These are phyloP conservation scores for Eucalyptus dawsonii DNA, from an alignment of 345 rosid species.

Conservation along the genomic window DNA sequence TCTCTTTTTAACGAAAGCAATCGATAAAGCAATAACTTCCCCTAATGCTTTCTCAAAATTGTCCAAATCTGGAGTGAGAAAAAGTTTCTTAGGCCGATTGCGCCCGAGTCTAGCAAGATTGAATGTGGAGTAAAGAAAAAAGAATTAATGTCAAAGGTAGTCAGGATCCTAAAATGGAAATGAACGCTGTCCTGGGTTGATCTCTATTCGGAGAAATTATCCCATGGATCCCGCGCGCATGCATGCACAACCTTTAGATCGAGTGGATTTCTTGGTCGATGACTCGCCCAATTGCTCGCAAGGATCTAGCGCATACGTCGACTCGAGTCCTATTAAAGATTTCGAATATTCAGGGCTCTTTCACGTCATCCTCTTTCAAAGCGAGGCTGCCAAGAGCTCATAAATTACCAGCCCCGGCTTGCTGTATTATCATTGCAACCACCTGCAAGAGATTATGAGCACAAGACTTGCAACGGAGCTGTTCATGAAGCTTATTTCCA, in stretches of 20 bases:
- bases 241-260: not conserved
- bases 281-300: not conserved
- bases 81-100: not conserved
- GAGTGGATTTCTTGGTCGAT: not conserved
- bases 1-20: too few relatives aligned
- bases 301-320: not conserved
- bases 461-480: not conserved
- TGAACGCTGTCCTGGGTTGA: not conserved
- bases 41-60: not conserved
- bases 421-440: not conserved
- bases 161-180: not conserved
- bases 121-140: not conserved
- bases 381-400: not conserved
- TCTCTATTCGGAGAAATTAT: not conserved
- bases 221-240: not conserved
- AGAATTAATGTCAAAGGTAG: not conserved
- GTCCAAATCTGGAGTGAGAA: not conserved
- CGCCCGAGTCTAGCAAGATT: not conserved
- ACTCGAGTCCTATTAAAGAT: not conserved
- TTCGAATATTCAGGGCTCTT: not conserved
- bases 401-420: not conserved
- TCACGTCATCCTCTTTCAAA: not conserved
- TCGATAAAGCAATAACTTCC: not conserved
- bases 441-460: not conserved
- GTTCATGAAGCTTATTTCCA: not conserved